These are phyloP conservation scores for Sodiomyces alkalinus DNA, from an alignment of 2,329 filamentous ascomycete species.

Conservation along the genomic window DNA sequence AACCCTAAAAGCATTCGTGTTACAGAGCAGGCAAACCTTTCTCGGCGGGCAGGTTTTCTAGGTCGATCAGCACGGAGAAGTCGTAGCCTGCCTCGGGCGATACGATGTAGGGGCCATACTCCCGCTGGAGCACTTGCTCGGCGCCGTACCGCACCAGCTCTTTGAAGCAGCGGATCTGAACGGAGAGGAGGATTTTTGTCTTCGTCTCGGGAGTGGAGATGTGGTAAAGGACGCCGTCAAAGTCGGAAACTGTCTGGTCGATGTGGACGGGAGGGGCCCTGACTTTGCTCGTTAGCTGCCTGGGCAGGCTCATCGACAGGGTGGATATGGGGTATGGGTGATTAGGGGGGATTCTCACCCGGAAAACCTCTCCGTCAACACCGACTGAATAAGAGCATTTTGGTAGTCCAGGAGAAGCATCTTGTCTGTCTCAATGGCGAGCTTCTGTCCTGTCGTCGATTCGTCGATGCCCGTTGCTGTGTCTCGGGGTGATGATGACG, in stretches of 20 bases:
- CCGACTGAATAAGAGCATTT: conserved; percentile 92
- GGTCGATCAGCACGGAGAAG: conserved; percentile 82
- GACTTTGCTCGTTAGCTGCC: conserved; percentile 20
- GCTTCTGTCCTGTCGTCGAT: conserved; percentile 2
- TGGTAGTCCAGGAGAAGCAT: conserved; percentile 98
- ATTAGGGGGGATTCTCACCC: conserved; percentile 41
- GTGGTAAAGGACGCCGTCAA: conserved; percentile 97
- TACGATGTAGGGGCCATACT: conserved; percentile 88
- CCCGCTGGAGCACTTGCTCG: conserved; percentile 76
- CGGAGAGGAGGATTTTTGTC: conserved; percentile 85
- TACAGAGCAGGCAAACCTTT: conserved; percentile 52
- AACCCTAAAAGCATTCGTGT: too few relatives aligned
- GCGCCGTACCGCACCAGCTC: conserved; percentile 91
- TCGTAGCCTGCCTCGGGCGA: conserved; percentile 82
- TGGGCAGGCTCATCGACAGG: too few relatives aligned
- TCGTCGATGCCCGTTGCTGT: too few relatives aligned
- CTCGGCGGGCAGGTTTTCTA: conserved; percentile 71
- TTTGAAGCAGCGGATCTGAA: conserved; percentile 86
- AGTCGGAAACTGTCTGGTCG: conserved; percentile 97
- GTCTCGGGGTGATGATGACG: conserved; percentile 6
- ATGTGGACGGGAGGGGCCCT: conserved; percentile 79
- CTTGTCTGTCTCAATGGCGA: conserved; percentile 16
- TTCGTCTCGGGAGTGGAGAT: conserved; percentile 92
- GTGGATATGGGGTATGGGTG: too few relatives aligned
- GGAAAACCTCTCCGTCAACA: conserved; percentile 88